Evolutionary conservation across 768 basidiomycete species (phyloP), one percentile per base, ranked within the genome.

Genomic region (Podaxis sp.): DNA sequence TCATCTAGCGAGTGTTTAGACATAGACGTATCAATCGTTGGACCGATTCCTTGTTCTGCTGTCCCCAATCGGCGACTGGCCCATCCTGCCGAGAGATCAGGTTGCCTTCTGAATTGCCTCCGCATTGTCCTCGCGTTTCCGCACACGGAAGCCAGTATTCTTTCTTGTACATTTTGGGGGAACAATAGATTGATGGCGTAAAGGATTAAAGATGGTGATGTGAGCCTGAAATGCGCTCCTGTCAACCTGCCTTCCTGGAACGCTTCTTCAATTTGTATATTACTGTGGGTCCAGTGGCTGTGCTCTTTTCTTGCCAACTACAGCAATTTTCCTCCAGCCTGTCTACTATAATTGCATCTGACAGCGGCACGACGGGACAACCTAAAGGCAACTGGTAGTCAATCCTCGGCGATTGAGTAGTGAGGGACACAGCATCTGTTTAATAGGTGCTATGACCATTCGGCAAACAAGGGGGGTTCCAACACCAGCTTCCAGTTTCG

Each of bases 221-320:
- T 0, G 60, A 28, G 49, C 53, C 40, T 37, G 36, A 46, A 41
- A 57, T 48, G 38, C 30, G 24, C 13, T 17, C 37, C 57, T 48
- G 51, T 58, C 58, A 62, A 38, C 60, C 48, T 33, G 49, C 50
- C 49, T 6, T 38, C 48, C 58, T 46, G 37, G 53, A 44, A 26
- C 8, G 57, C 52, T 58, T 57, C 38, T 56, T 62, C 48, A 33
- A 52, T 56, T 70, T 69, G 66, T 69, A 52, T 65, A 61, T 66
- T 62, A 41, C 60, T 71, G 67, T 71, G 58, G 70, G 70, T 71
- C 68, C 70, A 48, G 70, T 69, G 68, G 70, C 70, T 65, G 67
- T 69, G 64, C 58, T 3, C 22, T 20, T 30, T 36, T 24, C 57
- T 30, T 22, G 22, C 52, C 36, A 24, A 13, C 58, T 15, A 12